phyloP scores from a whole-genome alignment of 148 eudicot species.

The Silene uniflora region DNA sequence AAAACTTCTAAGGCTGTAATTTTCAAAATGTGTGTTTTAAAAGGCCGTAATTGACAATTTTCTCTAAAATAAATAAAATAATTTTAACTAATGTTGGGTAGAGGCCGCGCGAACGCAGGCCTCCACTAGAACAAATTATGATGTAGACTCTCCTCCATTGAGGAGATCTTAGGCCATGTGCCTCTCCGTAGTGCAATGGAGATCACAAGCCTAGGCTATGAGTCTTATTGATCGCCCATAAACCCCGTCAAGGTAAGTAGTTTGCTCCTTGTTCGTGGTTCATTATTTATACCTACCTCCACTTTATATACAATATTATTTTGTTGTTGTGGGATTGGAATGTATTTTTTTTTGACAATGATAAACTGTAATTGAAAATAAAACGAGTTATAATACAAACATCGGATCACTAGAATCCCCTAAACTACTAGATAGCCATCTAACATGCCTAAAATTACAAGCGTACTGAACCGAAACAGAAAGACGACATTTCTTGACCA shows the following conservation, averaged over 20 bases:
- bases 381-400: too few species aligned
- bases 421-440: too few species aligned
- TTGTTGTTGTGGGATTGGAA: background rate
- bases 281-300: background rate
- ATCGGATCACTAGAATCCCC: too few species aligned
- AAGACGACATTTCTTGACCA: too few species aligned
- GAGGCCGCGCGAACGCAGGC: constrained; percentile 6
- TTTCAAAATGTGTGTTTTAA: too few species aligned
- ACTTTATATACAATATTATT: background rate
- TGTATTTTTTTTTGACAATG: too few species aligned
- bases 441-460: too few species aligned
- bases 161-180: background rate
- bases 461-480: too few species aligned
- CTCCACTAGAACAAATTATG: constrained; percentile 1
- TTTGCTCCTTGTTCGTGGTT: background rate
- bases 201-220: background rate
- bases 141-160: constrained; percentile 2
- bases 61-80: too few species aligned
- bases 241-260: constrained; percentile 4
- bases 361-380: too few species aligned
- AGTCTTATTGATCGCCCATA: background rate
- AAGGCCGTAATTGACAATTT: too few species aligned
- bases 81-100: background rate
- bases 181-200: background rate
- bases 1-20: too few species aligned